Conservation (phyloP, 2,329 filamentous ascomycete species). For the Claviceps paspali region DNA sequence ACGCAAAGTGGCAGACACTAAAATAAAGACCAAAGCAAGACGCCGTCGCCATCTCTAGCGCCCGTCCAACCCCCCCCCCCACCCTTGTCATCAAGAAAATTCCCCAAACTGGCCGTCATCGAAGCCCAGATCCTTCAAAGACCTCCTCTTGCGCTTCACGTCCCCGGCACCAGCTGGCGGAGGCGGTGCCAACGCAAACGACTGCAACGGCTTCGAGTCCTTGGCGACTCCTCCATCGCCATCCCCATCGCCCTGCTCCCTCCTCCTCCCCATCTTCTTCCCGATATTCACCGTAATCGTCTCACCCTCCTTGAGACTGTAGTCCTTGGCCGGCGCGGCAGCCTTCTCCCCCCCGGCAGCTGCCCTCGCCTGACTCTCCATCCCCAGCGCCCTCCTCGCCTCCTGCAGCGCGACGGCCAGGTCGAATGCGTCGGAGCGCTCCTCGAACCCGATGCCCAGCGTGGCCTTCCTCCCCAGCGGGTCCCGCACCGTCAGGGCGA, state of each 20-base stretch:
- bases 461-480: conserved; percentile 61
- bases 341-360: conserved; percentile 18
- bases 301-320: conserved; percentile 77
- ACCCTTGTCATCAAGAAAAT: conserved; percentile 37
- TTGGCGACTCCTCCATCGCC: conserved; percentile 1
- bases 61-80: neutral
- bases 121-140: conserved; percentile 56
- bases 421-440: conserved; percentile 73
- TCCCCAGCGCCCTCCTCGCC: conserved; percentile 52
- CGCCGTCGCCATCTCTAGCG: too few species aligned
- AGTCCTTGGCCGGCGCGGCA: conserved; percentile 37
- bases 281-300: conserved; percentile 72
- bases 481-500: conserved; percentile 67
- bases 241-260: conserved; percentile 10
- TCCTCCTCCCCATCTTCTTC: conserved; percentile 36
- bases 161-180: conserved; percentile 39
- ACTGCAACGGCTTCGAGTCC: conserved; percentile 23
- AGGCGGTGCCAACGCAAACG: conserved; percentile 64
- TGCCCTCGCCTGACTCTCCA: conserved; percentile 28
- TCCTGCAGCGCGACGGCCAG: conserved; percentile 71
- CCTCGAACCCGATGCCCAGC: conserved; percentile 76
- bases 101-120: conserved; percentile 83
- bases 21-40: too few species aligned
- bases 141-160: conserved; percentile 42
- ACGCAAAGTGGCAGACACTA: too few species aligned